Percentiles rank a stretch among this genome's conserved stretches.
Conservation (phyloP, 176 grass and related monocot species). For the Aegilops speltoides region DNA sequence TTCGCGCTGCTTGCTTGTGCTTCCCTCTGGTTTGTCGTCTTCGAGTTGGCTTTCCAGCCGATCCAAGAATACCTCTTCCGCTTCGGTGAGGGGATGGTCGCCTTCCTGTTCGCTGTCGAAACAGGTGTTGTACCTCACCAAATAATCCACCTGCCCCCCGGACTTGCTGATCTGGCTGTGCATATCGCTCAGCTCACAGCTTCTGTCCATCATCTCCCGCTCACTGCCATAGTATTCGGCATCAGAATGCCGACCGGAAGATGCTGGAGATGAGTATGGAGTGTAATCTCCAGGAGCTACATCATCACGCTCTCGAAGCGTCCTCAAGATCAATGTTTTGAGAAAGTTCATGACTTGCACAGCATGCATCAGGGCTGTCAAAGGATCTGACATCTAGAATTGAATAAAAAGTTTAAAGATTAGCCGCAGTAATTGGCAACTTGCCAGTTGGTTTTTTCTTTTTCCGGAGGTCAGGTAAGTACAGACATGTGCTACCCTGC, state of each 20-base stretch:
- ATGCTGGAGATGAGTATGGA: slow-evolving; percentile 64
- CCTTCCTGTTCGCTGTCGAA: slow-evolving; percentile 53
- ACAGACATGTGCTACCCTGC: not conserved
- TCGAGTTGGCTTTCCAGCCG: slow-evolving; percentile 42
- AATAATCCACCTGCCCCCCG: slow-evolving; percentile 40
- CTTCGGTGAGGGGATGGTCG: slow-evolving; percentile 43
- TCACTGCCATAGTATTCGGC: slow-evolving; percentile 42
- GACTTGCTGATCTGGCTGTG: slow-evolving; percentile 52
- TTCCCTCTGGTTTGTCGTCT: slow-evolving; percentile 23
- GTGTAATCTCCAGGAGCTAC: slow-evolving; percentile 50
- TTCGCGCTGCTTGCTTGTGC: not conserved
- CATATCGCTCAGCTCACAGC: slow-evolving; percentile 52
- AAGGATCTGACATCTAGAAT: slow-evolving; percentile 95
- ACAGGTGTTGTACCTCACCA: slow-evolving; percentile 53
- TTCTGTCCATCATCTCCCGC: slow-evolving; percentile 44
- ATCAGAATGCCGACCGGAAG: slow-evolving; percentile 22
- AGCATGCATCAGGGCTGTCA: slow-evolving; percentile 94
- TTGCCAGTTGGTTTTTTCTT: not conserved
- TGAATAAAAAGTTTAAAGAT: slow-evolving; percentile 28
- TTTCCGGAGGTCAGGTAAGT: not conserved
- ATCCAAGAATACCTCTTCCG: slow-evolving; percentile 58
- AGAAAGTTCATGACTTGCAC: slow-evolving; percentile 99
- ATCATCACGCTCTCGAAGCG: slow-evolving; percentile 68
- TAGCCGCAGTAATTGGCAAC: not conserved
- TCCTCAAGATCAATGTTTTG: slow-evolving; percentile 86